A percentile compares a stretch with the other conserved stretches of the same genome.
These are phyloP conservation scores for Lippia alba DNA, from an alignment of 305 asterid species.

Conservation along the genomic window DNA sequence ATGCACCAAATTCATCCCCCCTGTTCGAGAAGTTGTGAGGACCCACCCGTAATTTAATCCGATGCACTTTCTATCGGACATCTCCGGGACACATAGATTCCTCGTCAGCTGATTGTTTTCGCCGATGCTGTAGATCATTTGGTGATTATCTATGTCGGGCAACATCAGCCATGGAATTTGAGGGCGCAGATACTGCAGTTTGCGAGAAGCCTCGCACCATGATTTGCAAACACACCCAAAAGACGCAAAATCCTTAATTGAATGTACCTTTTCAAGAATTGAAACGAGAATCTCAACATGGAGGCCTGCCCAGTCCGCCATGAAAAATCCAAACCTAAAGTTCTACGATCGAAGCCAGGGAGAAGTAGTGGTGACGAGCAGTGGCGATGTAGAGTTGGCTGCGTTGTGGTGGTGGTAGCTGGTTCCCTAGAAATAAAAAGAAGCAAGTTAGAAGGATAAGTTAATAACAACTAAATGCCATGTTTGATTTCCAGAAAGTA, in stretches of 20 bases:
- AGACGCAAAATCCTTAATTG: background rate
- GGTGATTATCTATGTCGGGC: background rate
- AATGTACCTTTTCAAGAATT: background rate
- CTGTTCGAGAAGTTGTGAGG: background rate
- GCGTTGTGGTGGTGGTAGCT: too few relatives aligned
- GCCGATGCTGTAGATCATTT: background rate
- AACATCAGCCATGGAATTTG: background rate
- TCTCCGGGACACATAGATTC: background rate
- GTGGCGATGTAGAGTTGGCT: too few relatives aligned
- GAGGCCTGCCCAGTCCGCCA: background rate
- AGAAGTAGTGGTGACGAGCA: too few relatives aligned
- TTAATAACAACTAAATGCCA: background rate
- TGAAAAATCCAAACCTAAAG: too few relatives aligned
- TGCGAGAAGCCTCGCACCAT: background rate
- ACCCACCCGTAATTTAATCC: background rate
- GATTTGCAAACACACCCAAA: background rate
- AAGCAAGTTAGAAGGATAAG: too few relatives aligned
- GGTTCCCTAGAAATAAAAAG: too few relatives aligned
- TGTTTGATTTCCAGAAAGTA: slow-evolving; percentile 1
- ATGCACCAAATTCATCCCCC: background rate
- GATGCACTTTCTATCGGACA: background rate
- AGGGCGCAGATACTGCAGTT: background rate
- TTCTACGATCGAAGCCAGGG: too few relatives aligned
- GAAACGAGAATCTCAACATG: background rate
- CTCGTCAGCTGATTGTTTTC: background rate